Evolutionary conservation across 73 alveolate species (phyloP), one percentile per base, ranked within the genome.

Genomic region (Paramecium octaurelia): DNA sequence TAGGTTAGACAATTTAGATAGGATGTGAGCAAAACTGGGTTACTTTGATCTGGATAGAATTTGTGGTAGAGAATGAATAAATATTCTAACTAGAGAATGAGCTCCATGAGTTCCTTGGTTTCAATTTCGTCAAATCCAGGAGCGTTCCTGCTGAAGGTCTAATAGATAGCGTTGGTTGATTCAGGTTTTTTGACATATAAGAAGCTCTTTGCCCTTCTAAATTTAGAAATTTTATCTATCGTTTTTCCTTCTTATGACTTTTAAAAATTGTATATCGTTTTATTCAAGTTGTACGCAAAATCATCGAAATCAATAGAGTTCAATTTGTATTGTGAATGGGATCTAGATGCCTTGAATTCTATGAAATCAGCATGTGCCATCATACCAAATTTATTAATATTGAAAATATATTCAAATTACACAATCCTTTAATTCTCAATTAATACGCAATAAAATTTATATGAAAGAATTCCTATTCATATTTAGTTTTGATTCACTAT

Each of bases 31-130:
- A 64, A 27, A 21, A 12, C 31, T 11, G 84, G 84, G 50, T 64
- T 64, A 64, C 84, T 64, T 64, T 64, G 84, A 64, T 64, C 84
- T 11, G 84, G 84, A 34, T 64, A 64, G 84, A 64, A 64, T 64
- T 64, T 64, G 84, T 64, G 84, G 84, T 64, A 64, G 46, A 64
- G 46, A 31, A 64, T 64, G 46, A 64, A 64, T 64, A 64, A 64
- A 64, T 64, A 64, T 64, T 64, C 84, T 64, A 64, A 64, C 84
- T 64, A 42, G 46, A 64, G 84, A 6, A 64, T 27, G 24, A 64
- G 84, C 54, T 64, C 84, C 84, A 64, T 64, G 31, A 64, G 84
- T 64, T 64, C 84, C 31, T 64, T 64, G 9, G 84, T 64, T 64
- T 64, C 84, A 34, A 2, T 64, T 64, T 64, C 84, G 27, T 64